Base-by-base conservation (phyloP, 768 basidiomycete species). In the Tulasnella sp. region DNA sequence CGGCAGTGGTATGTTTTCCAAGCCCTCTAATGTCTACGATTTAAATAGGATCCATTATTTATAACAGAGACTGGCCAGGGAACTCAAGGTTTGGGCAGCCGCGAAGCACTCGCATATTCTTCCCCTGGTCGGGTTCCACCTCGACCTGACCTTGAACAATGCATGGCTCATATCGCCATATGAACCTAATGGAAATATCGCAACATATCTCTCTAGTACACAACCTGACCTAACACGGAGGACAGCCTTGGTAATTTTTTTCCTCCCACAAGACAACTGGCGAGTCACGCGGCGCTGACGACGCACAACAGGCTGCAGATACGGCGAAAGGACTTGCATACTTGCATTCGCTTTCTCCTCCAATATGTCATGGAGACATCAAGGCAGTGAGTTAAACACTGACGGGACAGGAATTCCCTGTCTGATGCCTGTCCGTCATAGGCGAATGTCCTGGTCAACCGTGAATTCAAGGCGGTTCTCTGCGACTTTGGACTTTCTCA, bases 401-500 rank as follows among this genome's bases (percentile, higher is more conserved):
- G 12, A 19, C 16, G 10, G 73, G 10, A 46, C 16, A 2, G 21
- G 34, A 74, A 0, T 48, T 56, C 8, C 42, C 27, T 21, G 31
- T 21, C 44, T 48, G 24, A 38, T 34, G 0, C 14, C 14, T 18
- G n/a, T 27, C 27, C 4, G n/a, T 58, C 52, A 9, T 5, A 80
- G 79, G 48, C 52, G 12, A 80, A 80, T 40, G 40, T 80, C 0
- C 48, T 80, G 31, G 56, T 80, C 38, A 58, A 48, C 21, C 34
- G 36, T 16, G 48, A 78, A 36, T 39, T 48, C 36, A 31, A 74
- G 16, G 79, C 76, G 31, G 42, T 68, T 10, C 52, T 80, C 4
- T 80, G 79, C 52, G 79, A 80, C 52, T 80, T 78, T 40, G 79
- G 79, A n/a, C 62, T 80, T 24, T 78, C 79, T 21, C 52, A 42